A percentile compares a stretch with the other conserved stretches of the same genome.
These are phyloP conservation scores for Cystobasidium ongulense DNA, from an alignment of 768 basidiomycete genomes.

Conservation along the genomic window DNA sequence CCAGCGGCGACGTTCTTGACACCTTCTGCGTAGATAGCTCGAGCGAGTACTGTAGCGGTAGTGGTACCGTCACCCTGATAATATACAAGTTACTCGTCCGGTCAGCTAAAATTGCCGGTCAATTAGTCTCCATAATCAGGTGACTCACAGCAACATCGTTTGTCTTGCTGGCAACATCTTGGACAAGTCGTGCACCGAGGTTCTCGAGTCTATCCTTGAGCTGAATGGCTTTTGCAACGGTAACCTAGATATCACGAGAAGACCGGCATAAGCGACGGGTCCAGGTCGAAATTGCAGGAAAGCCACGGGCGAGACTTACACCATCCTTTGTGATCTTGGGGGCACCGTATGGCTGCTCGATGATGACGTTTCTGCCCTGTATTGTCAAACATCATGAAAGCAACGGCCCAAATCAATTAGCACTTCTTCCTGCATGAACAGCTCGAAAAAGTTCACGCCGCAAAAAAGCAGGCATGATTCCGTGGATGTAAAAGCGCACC, in stretches of 20 bases:
- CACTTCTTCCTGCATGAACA: background rate
- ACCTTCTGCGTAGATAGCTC: conserved; percentile 95
- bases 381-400: conserved; percentile 41
- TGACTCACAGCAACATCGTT: conserved; percentile 16
- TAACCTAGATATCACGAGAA: conserved; percentile 51
- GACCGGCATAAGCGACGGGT: background rate
- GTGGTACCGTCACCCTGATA: conserved; percentile 81
- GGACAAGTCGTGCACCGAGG: conserved; percentile 59
- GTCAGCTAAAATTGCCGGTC: conserved; percentile 4
- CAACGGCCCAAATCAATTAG: background rate
- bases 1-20: conserved; percentile 99
- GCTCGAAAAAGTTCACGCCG: conserved; percentile 7
- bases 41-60: conserved; percentile 91
- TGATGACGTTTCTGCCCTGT: conserved; percentile 86
- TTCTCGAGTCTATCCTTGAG: conserved; percentile 81
- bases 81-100: conserved; percentile 48
- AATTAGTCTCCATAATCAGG: background rate
- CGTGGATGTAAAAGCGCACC: conserved; percentile 50
- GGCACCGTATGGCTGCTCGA: conserved; percentile 59
- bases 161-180: conserved; percentile 92
- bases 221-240: conserved; percentile 87
- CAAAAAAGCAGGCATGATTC: conserved; percentile 1
- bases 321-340: conserved; percentile 42
- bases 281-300: background rate
- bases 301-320: background rate